phyloP scores from a whole-genome alignment of 2,329 filamentous ascomycete genomes.

The Xylaria hypoxylon region DNA sequence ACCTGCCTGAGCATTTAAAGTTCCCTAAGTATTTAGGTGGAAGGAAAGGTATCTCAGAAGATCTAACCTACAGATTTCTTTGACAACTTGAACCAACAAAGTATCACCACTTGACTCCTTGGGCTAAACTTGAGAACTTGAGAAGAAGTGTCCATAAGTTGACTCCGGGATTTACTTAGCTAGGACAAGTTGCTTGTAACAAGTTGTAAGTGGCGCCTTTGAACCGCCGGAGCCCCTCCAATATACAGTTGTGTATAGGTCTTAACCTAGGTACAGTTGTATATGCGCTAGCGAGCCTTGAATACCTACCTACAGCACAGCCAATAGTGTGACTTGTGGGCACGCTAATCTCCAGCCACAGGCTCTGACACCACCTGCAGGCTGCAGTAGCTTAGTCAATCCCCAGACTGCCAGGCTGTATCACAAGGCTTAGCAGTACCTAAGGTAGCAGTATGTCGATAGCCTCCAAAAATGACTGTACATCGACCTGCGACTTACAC shows the following conservation, averaged over 20 bases:
- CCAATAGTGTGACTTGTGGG: slow-evolving; percentile 10
- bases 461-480: slow-evolving; percentile 18
- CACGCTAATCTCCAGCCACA: slow-evolving; percentile 34
- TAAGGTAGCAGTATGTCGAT: slow-evolving; percentile 26
- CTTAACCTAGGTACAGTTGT: too few species aligned
- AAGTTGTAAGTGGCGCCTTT: slow-evolving; percentile 2
- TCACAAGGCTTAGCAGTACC: slow-evolving; percentile 24
- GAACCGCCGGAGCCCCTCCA: too few species aligned
- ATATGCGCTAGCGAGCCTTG: slow-evolving; percentile 7
- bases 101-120: too few species aligned
- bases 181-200: slow-evolving; percentile 5
- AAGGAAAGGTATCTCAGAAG: too few species aligned
- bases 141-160: too few species aligned
- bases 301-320: slow-evolving; percentile 15
- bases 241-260: too few species aligned
- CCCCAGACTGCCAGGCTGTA: slow-evolving; percentile 12
- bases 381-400: background rate
- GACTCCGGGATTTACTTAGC: too few species aligned
- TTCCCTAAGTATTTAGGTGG: too few species aligned
- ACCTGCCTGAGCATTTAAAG: too few species aligned
- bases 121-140: too few species aligned
- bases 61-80: too few species aligned
- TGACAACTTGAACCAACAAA: too few species aligned
- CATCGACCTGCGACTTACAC: slow-evolving; percentile 28
- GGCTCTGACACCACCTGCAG: slow-evolving; percentile 22